Base-by-base conservation (phyloP, 1,284 basidiomycete genomes). In the Cryptococcus jaspeensis region DNA sequence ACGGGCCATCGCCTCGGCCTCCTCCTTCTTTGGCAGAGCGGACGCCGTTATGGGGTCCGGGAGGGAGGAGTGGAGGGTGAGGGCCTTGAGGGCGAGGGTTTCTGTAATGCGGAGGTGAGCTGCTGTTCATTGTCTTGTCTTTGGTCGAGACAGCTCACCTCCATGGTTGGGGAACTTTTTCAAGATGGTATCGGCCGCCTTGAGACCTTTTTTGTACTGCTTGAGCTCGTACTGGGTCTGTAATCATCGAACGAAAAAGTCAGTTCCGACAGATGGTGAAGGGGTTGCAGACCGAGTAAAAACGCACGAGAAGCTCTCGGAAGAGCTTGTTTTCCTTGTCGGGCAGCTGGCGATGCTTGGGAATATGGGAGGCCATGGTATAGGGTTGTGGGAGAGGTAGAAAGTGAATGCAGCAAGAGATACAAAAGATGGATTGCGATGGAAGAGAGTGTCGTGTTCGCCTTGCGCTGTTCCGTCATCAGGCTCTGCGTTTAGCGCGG, bases 81-180 rank as follows among this genome's bases (percentile, higher is more conserved):
- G 84, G 1, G 93, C 93, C 74, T 94, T 95, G 88, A 97, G 92
- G 70, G 90, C 92, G 68, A 92, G 78, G 22, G 93, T 93, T 79
- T 97, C 93, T 94, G 46, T 5, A 5, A 36, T 37, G 49, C 5
- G 32, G 22, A 43, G 18, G 12, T 50, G 18, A 32, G 35, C 41
- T 38, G 69, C 67, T 15, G n/a, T 43, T 42, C 8, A 40, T 45
- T 9, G 48, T 15, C 22, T 20, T 16, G 11, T 39, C 46, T 15
- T 52, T n/a, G 41, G 42, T 20, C n/a, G n/a, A 13, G 40, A 16
- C 39, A 50, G 12, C n/a, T 5, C 72, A 92, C 92, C 92, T 67
- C 93, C 96, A 84, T 98, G 93, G 53, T 96, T 88, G 0, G 96
- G 93, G 69, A 87, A 86, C 81, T 95, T 96, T 80, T 92, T 95